Conservation (phyloP, 2,329 filamentous ascomycete genomes). For the Aureobasidium sp. region DNA sequence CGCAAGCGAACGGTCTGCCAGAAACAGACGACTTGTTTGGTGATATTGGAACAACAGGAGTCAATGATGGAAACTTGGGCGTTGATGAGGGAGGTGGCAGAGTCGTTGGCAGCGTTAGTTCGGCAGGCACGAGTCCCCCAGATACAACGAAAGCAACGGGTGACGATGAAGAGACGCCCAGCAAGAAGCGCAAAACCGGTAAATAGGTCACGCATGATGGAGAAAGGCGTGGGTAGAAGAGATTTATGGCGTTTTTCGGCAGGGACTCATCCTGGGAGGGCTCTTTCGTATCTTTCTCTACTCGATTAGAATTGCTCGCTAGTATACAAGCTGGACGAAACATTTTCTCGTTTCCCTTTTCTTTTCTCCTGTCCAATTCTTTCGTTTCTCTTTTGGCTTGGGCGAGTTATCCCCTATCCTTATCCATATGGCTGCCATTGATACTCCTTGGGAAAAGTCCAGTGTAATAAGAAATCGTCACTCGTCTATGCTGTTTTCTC, state of each 20-base stretch:
- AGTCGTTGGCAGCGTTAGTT: constrained; percentile 34
- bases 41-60: not conserved
- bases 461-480: too few species aligned
- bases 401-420: too few species aligned
- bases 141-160: constrained; percentile 13
- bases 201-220: not conserved
- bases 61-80: not conserved
- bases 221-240: not conserved
- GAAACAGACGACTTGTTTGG: constrained; percentile 15
- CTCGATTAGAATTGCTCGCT: not conserved
- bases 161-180: constrained; percentile 18
- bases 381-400: not conserved
- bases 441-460: too few species aligned
- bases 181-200: constrained; percentile 16
- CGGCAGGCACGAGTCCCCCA: constrained; percentile 28
- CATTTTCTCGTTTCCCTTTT: not conserved
- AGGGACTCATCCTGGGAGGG: not conserved
- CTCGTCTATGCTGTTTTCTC: too few species aligned
- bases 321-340: not conserved
- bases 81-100: constrained; percentile 19
- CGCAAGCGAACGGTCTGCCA: constrained; percentile 8
- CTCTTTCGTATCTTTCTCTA: not conserved
- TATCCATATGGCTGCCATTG: too few species aligned
- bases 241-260: not conserved
- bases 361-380: not conserved